Percentiles rank a stretch among this genome's conserved stretches.
phyloP scores from a whole-genome alignment of 495 filamentous ascomycete species.

The Chaetomium tenue region DNA sequence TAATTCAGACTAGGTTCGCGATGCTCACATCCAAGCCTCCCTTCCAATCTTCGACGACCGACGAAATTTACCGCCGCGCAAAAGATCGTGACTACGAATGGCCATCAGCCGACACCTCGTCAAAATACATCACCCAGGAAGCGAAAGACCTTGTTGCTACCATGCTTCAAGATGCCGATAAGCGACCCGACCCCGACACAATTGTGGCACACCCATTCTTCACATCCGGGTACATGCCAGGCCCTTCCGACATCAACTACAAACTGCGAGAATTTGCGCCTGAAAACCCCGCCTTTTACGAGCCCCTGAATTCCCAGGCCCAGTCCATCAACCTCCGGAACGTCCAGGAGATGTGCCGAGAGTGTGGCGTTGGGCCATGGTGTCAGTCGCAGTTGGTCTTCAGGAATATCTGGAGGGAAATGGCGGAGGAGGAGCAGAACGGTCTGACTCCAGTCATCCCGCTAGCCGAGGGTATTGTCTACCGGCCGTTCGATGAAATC shows the following conservation, averaged over 20 bases:
- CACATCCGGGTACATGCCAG: constrained; percentile 59
- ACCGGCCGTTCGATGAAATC: constrained; percentile 54
- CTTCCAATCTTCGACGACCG: constrained; percentile 80
- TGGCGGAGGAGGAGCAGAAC: constrained; percentile 66
- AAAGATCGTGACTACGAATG: constrained; percentile 71
- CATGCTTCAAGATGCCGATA: constrained; percentile 70
- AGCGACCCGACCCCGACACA: constrained; percentile 72
- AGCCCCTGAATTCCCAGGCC: constrained; percentile 23
- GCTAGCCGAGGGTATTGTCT: constrained; percentile 65
- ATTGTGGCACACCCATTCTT: constrained; percentile 85
- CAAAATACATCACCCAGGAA: constrained; percentile 54
- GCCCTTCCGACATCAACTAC: constrained; percentile 48
- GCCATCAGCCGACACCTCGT: constrained; percentile 56
- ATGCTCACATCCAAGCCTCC: constrained; percentile 89
- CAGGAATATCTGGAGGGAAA: constrained; percentile 65
- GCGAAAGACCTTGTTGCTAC: constrained; percentile 77
- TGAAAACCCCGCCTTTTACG: constrained; percentile 45
- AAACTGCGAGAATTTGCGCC: constrained; percentile 52
- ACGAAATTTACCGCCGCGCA: constrained; percentile 80
- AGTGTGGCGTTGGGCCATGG: constrained; percentile 54
- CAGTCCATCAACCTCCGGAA: constrained; percentile 37
- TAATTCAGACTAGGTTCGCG: constrained; percentile 59
- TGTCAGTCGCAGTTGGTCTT: constrained; percentile 41
- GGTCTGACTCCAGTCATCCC: constrained; percentile 69
- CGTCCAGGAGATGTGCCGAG: constrained; percentile 44